Conservation (phyloP, 495 filamentous ascomycete genomes). For the Tuber umbilicatum region DNA sequence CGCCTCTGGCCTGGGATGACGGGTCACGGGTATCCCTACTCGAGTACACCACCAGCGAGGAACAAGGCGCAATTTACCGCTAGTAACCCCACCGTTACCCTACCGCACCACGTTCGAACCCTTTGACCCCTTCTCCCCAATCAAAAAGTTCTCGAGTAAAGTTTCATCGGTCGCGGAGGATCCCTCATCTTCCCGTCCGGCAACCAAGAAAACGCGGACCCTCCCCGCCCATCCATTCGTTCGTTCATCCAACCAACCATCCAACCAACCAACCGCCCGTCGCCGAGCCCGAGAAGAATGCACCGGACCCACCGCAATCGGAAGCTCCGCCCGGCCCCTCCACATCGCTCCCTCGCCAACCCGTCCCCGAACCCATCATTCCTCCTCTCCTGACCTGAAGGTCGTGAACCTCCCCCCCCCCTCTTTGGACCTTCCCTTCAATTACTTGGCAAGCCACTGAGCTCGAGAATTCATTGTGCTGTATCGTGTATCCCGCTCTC, state of each 20-base stretch:
- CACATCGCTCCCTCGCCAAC: not conserved
- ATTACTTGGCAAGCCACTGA: not conserved
- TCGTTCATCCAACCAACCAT: not conserved
- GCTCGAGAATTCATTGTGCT: not conserved
- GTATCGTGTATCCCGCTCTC: not conserved
- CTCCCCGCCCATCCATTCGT: not conserved
- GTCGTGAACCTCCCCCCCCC: not conserved
- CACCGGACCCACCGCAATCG: not conserved
- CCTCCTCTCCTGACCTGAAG: no score
- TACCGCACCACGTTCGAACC: not conserved
- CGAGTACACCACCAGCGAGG: not conserved
- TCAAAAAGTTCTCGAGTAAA: not conserved
- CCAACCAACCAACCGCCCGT: not conserved
- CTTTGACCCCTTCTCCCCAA: not conserved
- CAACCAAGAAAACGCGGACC: not conserved
- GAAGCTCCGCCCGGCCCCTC: not conserved
- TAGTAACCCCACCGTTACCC: not conserved
- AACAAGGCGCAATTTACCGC: not conserved
- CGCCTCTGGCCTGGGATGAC: not conserved
- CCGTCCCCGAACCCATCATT: not conserved
- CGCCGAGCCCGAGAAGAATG: not conserved
- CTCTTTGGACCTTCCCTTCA: no score
- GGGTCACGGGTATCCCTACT: not conserved
- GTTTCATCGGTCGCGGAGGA: not conserved
- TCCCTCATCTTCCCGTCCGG: not conserved